Evolutionary conservation across 805 yeast species (phyloP).

Genomic region (Kazachstania martiniae): DNA sequence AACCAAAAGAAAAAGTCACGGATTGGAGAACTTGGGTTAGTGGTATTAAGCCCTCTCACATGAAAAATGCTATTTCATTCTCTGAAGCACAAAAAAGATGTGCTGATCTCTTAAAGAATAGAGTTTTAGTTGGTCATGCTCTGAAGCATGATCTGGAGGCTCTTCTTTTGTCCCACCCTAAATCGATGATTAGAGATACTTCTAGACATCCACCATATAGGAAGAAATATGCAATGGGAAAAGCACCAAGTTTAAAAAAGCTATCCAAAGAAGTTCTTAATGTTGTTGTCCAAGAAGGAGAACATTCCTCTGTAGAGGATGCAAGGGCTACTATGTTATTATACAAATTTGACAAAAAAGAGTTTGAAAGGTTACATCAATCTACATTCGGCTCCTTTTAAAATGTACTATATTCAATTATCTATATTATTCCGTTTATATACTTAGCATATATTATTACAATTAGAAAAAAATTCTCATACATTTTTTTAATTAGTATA

Average conservation of each 20-base stretch:
- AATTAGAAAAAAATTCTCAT: too few relatives aligned
- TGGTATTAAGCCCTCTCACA: conserved; percentile 64
- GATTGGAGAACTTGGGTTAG: conserved; percentile 93
- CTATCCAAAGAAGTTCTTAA: conserved; percentile 47
- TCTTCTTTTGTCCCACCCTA: conserved; percentile 58
- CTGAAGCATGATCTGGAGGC: conserved; percentile 67
- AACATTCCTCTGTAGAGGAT: conserved; percentile 85
- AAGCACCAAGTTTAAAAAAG: conserved; percentile 63
- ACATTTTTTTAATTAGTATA: too few relatives aligned
- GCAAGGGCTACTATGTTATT: conserved; percentile 80
- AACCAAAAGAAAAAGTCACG: conserved; percentile 63
- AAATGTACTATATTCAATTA: too few relatives aligned
- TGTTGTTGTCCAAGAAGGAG: conserved; percentile 55
- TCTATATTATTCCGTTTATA: too few relatives aligned
- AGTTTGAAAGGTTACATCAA: conserved; percentile 40
- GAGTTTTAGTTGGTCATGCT: conserved; percentile 76
- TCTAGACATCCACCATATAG: conserved; percentile 50
- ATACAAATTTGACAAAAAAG: conserved; percentile 51
- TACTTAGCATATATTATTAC: too few relatives aligned
- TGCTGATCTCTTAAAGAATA: conserved; percentile 40
- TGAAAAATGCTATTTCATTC: conserved; percentile 58
- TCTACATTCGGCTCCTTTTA: conserved; percentile 1
- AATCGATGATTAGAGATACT: conserved; percentile 59
- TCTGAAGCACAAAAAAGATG: conserved; percentile 54
- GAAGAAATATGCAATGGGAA: conserved; percentile 45